phyloP scores from a whole-genome alignment of 2,329 filamentous ascomycete genomes.

The Rhynchosporium graminicola region DNA sequence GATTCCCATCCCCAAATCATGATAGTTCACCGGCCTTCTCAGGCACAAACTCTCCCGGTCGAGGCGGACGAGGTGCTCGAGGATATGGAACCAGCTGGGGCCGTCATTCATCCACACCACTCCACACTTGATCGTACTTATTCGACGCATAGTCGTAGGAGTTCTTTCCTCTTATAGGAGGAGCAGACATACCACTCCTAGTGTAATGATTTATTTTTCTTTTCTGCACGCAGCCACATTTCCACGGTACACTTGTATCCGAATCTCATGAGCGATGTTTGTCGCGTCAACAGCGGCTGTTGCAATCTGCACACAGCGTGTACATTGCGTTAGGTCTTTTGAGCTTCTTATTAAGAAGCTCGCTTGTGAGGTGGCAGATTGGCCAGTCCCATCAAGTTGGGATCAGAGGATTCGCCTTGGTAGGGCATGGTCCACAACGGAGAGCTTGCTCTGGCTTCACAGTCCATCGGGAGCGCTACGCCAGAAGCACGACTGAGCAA shows the following conservation, averaged over 20 bases:
- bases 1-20: slow-evolving; percentile 31
- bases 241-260: slow-evolving; percentile 40
- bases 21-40: slow-evolving; percentile 33
- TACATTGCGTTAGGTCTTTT: slow-evolving; percentile 35
- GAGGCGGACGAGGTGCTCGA: slow-evolving; percentile 33
- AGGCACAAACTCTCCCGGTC: slow-evolving; percentile 28
- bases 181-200: slow-evolving; percentile 24
- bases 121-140: slow-evolving; percentile 34
- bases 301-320: slow-evolving; percentile 38
- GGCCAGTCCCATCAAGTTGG: slow-evolving; percentile 1
- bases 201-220: slow-evolving; percentile 33
- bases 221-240: slow-evolving; percentile 34
- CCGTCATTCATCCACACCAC: slow-evolving; percentile 36
- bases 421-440: neutral
- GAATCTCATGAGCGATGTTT: slow-evolving; percentile 38
- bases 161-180: slow-evolving; percentile 11
- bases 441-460: slow-evolving; percentile 14
- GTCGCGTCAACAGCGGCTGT: slow-evolving; percentile 34
- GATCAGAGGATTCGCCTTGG: slow-evolving; percentile 4
- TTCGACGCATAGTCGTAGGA: slow-evolving; percentile 16
- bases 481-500: neutral
- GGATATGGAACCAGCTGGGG: slow-evolving; percentile 35
- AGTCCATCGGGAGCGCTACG: neutral
- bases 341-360: slow-evolving; percentile 28
- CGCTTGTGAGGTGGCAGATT: slow-evolving; percentile 14